phyloP scores from a whole-genome alignment of 2,329 filamentous ascomycete species.

The Aspergillus sp. region DNA sequence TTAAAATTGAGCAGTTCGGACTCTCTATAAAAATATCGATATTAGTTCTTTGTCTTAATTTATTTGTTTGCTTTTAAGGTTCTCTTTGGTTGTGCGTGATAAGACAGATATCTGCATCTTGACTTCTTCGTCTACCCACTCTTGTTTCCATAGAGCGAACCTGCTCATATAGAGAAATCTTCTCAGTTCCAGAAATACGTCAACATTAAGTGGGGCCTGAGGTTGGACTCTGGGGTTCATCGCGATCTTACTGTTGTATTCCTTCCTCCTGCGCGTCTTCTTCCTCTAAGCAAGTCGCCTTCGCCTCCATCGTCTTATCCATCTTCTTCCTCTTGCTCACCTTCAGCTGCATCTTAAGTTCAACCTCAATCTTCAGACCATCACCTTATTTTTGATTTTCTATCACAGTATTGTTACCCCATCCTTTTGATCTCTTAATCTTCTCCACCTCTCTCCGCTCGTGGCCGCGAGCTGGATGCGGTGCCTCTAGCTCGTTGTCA shows the following conservation, averaged over 20 bases:
- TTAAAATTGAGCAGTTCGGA: neutral
- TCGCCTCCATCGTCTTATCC: neutral
- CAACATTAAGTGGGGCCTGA: neutral
- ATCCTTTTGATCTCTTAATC: neutral
- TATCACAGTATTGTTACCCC: neutral
- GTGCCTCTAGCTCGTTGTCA: neutral
- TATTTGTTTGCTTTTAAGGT: too few relatives aligned
- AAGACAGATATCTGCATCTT: neutral
- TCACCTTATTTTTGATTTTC: neutral
- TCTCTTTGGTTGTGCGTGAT: neutral
- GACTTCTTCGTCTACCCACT: neutral
- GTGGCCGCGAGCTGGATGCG: too few relatives aligned
- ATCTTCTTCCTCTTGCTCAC: neutral
- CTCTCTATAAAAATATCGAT: too few relatives aligned
- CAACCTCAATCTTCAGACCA: neutral
- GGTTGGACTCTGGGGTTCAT: neutral
- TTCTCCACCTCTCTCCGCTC: neutral
- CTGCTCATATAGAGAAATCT: neutral
- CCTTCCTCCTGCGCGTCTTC: neutral
- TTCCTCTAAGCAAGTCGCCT: neutral
- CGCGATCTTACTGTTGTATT: neutral
- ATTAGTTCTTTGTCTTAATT: too few relatives aligned
- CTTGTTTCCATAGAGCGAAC: neutral
- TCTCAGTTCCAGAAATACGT: neutral
- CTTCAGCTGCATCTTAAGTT: neutral